Evolutionary conservation across 2,329 filamentous ascomycete genomes (phyloP), one percentile per base, ranked within the genome.

Genomic region (Sclerotinia sclerotiorum): DNA sequence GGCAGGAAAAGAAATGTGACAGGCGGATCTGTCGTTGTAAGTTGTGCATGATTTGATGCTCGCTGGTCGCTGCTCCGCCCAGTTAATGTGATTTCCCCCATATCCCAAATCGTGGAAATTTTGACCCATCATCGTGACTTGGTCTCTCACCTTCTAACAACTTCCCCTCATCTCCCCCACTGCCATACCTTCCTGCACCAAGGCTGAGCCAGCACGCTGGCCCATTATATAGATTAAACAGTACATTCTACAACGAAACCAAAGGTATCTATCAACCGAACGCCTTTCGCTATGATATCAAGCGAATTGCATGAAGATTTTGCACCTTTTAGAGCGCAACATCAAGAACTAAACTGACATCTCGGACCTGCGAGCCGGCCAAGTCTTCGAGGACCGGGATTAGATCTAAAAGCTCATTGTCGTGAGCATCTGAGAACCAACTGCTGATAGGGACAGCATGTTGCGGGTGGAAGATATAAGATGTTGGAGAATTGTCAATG

Each of bases 361-460:
- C 95, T 81, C 90, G 88, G 71, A 99, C 95, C 79, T 94, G 91
- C 70, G 89, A 81, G 74, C 91, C 90, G 71, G 95, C 94, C 78
- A 99, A 85, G 81, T 99, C 95, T 84, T 99, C 95, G 73, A 99
- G 92, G 76, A 99, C 95, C 65, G 95, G 95, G 79, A 99, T 98
- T 76, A 99, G 84, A 79, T 99, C 95, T 77, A 99, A 85, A 71
- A 99, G 86, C 84, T 99, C 95, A 81, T 99, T 99, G 83, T 99
- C 95, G 81, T 99, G 95, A 71, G 95, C 95, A 81, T 99, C 95
- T 73, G 94, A 97, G 83, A 99, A 99, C 95, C 95, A 99, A 84
- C 94, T 98, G 86, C 94, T 97, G 82, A 99, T 99, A 35, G 95
- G 95, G 62, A 99, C 94, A 70, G 95, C 95, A 79, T 99, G 95